phyloP scores from a whole-genome alignment of 805 yeast genomes.

The Saccharomycopsis olivae region DNA sequence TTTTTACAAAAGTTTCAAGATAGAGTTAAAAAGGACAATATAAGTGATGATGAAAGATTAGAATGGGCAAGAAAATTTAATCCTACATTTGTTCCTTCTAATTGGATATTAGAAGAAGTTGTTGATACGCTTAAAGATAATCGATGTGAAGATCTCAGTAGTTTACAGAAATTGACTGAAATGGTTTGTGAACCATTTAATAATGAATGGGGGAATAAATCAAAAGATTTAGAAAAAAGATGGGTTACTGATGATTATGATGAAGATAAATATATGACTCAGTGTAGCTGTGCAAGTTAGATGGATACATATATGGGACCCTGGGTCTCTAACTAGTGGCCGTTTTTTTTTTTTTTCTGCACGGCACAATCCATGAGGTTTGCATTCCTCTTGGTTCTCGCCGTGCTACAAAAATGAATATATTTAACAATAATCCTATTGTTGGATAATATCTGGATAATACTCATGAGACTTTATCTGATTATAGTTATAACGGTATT shows the following conservation, averaged over 20 bases:
- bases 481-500: no score
- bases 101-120: slow-evolving; percentile 81
- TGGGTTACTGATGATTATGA: slow-evolving; percentile 6
- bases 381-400: no score
- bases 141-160: slow-evolving; percentile 36
- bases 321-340: no score
- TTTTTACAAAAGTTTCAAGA: slow-evolving; percentile 39
- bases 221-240: slow-evolving; percentile 43
- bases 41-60: slow-evolving; percentile 30
- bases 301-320: no score
- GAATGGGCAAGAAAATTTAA: slow-evolving; percentile 39
- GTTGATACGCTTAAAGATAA: slow-evolving; percentile 45
- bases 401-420: no score
- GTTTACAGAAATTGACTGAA: slow-evolving; percentile 48
- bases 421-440: no score
- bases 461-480: no score
- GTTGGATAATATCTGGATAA: no score
- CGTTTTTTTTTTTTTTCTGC: no score
- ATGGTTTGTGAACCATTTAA: slow-evolving; percentile 77
- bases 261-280: slow-evolving; percentile 6
- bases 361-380: no score
- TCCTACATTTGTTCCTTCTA: slow-evolving; percentile 75
- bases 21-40: slow-evolving; percentile 31
- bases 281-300: slow-evolving; percentile 12
- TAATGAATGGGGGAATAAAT: slow-evolving; percentile 55